Base-by-base conservation (phyloP, 805 yeast species). In the Candida awuae region DNA sequence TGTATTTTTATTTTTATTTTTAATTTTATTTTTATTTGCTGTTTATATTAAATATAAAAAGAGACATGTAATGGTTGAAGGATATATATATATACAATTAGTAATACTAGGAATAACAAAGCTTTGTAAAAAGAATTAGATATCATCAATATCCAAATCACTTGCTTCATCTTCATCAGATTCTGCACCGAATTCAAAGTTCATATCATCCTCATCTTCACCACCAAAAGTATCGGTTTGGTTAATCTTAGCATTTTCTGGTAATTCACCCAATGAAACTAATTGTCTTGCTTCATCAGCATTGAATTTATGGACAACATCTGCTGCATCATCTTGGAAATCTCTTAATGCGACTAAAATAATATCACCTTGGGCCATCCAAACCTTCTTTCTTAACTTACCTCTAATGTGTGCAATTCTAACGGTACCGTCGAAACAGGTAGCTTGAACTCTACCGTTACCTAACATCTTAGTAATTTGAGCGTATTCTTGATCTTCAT, bases 321-420 rank as follows among this genome's bases (percentile, higher is more conserved):
- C 99, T 71, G 97, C 92, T 64, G 84, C 94, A 47, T 85, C 95
- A 58, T 90, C 97, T 68, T 92, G 97, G 78, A 92, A 92, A 58
- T 92, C 99, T 74, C 99, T 87, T 55, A 92, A 76, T 7, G 96
- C 88, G 34, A 90, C 92, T 59, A 92, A 71, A 52, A 92, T 86
- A 54, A 92, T 92, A 62, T 92, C 99, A 70, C 98, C 98, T 65
- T 87, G 97, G 34, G 84, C 84, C 86, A 92, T 88, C 99, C 99
- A 92, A 45, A 92, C 98, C 77, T 90, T 92, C 81, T 92, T 92
- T 76, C 99, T 84, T 68, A 92, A 76, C 63, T 92, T 92, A 56
- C 99, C 99, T 75, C 99, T 85, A 59, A 92, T 92, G 61, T 90
- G 98, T 15, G 95, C 98, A 77, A 87, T 76, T 71, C 99, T 80